Evolutionary conservation across 805 yeast species (phyloP).

Genomic region (Maudiozyma turicensis): DNA sequence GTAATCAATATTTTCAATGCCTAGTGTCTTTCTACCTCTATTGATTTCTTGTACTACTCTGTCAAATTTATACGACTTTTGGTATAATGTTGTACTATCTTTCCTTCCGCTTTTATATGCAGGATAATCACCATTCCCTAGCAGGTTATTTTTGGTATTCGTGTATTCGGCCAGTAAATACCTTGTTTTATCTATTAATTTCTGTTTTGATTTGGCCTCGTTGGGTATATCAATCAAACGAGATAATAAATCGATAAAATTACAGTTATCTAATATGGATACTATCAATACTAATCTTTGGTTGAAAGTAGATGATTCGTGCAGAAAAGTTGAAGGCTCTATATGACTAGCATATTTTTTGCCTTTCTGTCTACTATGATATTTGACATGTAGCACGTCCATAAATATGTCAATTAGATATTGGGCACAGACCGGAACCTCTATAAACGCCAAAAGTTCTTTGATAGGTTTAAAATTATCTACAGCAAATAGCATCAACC

Average conservation of each 20-base stretch:
- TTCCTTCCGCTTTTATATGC: neutral
- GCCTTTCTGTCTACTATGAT: conserved; percentile 28
- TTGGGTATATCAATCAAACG: conserved; percentile 7
- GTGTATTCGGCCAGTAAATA: conserved; percentile 54
- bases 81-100: conserved; percentile 3
- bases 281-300: conserved; percentile 62
- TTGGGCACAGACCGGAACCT: conserved; percentile 47
- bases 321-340: conserved; percentile 29
- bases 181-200: conserved; percentile 47
- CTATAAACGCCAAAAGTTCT: conserved; percentile 54
- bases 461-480: conserved; percentile 46
- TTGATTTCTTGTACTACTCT: conserved; percentile 32
- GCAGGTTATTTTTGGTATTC: conserved; percentile 41
- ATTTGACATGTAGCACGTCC: conserved; percentile 52
- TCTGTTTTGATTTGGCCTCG: conserved; percentile 26
- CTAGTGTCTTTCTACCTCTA: conserved; percentile 31
- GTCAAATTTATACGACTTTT: conserved; percentile 38
- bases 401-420: conserved; percentile 62
- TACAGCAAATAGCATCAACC: conserved; percentile 55
- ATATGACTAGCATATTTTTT: conserved; percentile 2
- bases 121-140: conserved; percentile 22
- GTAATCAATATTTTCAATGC: conserved; percentile 24
- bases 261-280: conserved; percentile 44
- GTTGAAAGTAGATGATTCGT: conserved; percentile 37
- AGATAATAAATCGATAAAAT: conserved; percentile 41